Percentiles rank a stretch among this genome's conserved stretches.
Conservation (phyloP, 129 eudicot genomes). For the Artemisia argyi region DNA sequence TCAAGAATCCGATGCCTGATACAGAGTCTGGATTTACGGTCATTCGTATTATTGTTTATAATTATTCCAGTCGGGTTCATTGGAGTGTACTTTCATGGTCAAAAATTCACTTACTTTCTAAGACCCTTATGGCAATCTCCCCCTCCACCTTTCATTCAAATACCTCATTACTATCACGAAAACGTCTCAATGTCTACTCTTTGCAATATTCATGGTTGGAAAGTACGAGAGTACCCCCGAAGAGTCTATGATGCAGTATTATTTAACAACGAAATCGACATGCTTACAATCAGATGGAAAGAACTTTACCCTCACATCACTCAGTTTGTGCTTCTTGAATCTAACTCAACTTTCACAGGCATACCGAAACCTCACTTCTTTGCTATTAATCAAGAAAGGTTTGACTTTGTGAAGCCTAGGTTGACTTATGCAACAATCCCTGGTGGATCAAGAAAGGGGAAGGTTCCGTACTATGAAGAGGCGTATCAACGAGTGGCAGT, state of each 20-base stretch:
- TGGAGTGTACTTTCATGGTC: conserved; percentile 46
- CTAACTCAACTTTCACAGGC: conserved; percentile 60
- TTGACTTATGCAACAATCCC: conserved; percentile 56
- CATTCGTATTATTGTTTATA: conserved; percentile 37
- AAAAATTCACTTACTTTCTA: conserved; percentile 57
- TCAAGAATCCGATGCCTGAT: conserved; percentile 46
- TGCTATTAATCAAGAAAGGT: conserved; percentile 34
- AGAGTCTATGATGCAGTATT: conserved; percentile 62
- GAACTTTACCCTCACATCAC: conserved; percentile 61
- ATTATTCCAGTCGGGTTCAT: conserved; percentile 40
- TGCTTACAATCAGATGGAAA: conserved; percentile 69
- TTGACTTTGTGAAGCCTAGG: conserved; percentile 51
- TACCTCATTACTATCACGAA: conserved; percentile 52
- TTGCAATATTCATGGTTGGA: conserved; percentile 65
- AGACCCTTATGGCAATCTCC: conserved; percentile 69
- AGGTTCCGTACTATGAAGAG: conserved; percentile 55
- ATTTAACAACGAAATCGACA: conserved; percentile 63
- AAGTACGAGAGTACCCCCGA: conserved; percentile 62
- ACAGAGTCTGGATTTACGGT: conserved; percentile 42
- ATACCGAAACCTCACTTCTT: conserved; percentile 50
- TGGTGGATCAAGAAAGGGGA: conserved; percentile 53
- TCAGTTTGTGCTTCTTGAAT: conserved; percentile 59
- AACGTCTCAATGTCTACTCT: conserved; percentile 49
- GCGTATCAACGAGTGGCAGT: conserved; percentile 60
- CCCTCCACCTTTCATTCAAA: conserved; percentile 49